These are phyloP conservation scores for Candida dajiaensis DNA, from an alignment of 805 yeast species.

Conservation along the genomic window DNA sequence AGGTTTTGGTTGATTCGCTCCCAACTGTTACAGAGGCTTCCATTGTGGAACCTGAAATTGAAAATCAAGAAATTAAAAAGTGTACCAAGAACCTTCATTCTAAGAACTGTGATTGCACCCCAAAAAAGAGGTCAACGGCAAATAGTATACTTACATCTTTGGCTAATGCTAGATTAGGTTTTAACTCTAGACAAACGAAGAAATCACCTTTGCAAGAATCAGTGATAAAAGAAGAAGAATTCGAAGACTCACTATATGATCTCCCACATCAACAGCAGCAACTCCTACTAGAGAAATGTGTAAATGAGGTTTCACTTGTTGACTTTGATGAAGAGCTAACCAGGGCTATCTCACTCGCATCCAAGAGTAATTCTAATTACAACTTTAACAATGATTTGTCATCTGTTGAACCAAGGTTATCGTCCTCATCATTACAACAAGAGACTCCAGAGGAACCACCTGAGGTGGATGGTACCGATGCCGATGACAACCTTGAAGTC, in stretches of 20 bases:
- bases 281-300: neutral
- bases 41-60: conserved; percentile 6
- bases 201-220: conserved; percentile 5
- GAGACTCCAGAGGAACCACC: neutral
- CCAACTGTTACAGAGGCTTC: conserved; percentile 11
- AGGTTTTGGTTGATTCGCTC: conserved; percentile 8
- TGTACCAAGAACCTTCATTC: conserved; percentile 8
- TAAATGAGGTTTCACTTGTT: neutral
- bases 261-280: neutral
- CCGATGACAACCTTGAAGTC: neutral
- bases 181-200: conserved; percentile 5
- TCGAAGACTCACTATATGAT: neutral
- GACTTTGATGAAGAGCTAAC: conserved; percentile 21
- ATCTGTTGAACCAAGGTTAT: neutral
- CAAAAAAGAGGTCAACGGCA: conserved; percentile 15
- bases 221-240: conserved; percentile 8
- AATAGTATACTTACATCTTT: conserved; percentile 19
- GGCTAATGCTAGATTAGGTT: conserved; percentile 19
- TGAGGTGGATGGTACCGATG: neutral
- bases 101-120: conserved; percentile 12
- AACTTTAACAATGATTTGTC: conserved; percentile 14
- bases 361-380: conserved; percentile 18
- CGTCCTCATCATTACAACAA: neutral
- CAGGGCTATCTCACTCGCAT: conserved; percentile 20
- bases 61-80: conserved; percentile 3